A percentile compares a stretch with the other conserved stretches of the same genome.
Evolutionary conservation across 2,329 filamentous ascomycete genomes (phyloP).

Genomic region (Coleophoma eucalyptorum): DNA sequence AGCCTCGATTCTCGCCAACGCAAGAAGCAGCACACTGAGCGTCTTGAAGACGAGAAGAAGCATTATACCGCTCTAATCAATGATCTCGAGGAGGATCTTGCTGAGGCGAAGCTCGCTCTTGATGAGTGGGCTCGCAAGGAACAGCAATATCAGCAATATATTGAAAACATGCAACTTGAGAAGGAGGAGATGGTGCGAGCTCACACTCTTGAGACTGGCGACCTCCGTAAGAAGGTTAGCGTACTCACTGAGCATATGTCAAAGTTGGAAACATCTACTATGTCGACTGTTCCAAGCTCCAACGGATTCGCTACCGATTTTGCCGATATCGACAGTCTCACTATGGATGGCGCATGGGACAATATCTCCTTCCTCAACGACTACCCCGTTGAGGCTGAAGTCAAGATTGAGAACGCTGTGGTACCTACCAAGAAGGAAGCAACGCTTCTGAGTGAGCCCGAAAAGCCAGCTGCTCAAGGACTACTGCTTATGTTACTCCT

Average conservation of each 20-base stretch:
- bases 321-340: conserved; percentile 77
- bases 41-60: conserved; percentile 96
- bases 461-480: conserved; percentile 71
- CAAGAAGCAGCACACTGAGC: conserved; percentile 97
- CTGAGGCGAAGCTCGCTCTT: conserved; percentile 63
- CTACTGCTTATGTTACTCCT: conserved; percentile 94
- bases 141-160: conserved; percentile 69
- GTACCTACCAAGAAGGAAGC: conserved; percentile 52
- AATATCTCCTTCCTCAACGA: conserved; percentile 75
- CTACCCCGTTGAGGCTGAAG: conserved; percentile 58
- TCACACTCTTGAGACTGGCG: conserved; percentile 86
- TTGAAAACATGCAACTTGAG: conserved; percentile 75
- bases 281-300: conserved; percentile 47
- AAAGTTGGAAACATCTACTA: conserved; percentile 62
- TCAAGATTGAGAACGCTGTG: conserved; percentile 53
- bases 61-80: conserved; percentile 73
- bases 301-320: conserved; percentile 68
- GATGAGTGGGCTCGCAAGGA: conserved; percentile 70
- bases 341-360: conserved; percentile 80
- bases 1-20: conserved; percentile 94
- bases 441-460: conserved; percentile 42
- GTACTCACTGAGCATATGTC: conserved; percentile 72
- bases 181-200: conserved; percentile 87
- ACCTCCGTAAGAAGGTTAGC: conserved; percentile 88
- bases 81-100: conserved; percentile 75